These are phyloP conservation scores for Phaeosphaeriaceae sp. DNA, from an alignment of 2,329 filamentous ascomycete genomes.

Conservation along the genomic window DNA sequence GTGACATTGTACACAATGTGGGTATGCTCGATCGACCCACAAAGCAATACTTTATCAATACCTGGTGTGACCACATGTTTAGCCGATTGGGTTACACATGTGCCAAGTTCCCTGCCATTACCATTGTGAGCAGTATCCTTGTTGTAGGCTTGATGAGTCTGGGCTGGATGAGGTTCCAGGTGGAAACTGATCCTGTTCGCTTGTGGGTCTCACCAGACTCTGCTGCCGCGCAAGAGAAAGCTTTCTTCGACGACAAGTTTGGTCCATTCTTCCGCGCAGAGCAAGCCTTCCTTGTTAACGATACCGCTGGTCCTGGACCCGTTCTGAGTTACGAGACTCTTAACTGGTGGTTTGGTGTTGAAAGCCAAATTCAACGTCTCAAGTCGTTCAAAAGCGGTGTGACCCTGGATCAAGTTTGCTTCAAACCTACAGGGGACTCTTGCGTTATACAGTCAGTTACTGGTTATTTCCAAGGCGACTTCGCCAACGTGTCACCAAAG, in stretches of 20 bases:
- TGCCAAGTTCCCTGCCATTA: slow-evolving; percentile 82
- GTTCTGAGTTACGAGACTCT: slow-evolving; percentile 89
- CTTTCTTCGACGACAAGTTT: slow-evolving; percentile 91
- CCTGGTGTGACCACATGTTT: slow-evolving; percentile 79
- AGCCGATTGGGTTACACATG: slow-evolving; percentile 79
- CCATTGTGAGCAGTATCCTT: slow-evolving; percentile 77
- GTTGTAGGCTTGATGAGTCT: slow-evolving; percentile 80
- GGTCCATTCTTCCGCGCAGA: slow-evolving; percentile 95
- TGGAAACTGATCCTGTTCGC: slow-evolving; percentile 88
- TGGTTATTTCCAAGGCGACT: slow-evolving; percentile 79
- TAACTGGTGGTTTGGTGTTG: slow-evolving; percentile 91
- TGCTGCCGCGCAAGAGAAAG: slow-evolving; percentile 87
- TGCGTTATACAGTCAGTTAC: slow-evolving; percentile 95
- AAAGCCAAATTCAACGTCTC: slow-evolving; percentile 75
- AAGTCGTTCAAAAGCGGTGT: slow-evolving; percentile 72
- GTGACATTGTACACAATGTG: slow-evolving; percentile 77
- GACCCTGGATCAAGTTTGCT: slow-evolving; percentile 83
- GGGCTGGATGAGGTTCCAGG: slow-evolving; percentile 86
- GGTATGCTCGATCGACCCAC: slow-evolving; percentile 81
- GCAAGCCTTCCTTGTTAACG: slow-evolving; percentile 92
- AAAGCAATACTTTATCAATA: slow-evolving; percentile 82
- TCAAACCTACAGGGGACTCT: slow-evolving; percentile 86
- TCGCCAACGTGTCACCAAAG: slow-evolving; percentile 64
- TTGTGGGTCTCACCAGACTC: slow-evolving; percentile 98
- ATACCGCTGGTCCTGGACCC: slow-evolving; percentile 73